phyloP scores from a whole-genome alignment of 2,329 filamentous ascomycete genomes.

The Dactylellina sp. region DNA sequence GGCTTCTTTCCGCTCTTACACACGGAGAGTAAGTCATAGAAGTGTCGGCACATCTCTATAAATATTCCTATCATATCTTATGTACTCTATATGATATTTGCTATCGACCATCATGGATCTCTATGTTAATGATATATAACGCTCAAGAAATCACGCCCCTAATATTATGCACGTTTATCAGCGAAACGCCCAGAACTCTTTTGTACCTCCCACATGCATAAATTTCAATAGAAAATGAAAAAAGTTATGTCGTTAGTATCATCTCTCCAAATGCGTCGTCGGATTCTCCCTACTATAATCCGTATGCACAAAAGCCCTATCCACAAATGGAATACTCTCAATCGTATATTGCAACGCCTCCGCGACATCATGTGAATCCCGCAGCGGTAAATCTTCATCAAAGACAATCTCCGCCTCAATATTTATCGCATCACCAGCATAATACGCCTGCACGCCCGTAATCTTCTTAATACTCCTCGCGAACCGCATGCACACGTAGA shows the following conservation, averaged over 20 bases:
- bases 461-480: slow-evolving; percentile 87
- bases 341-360: slow-evolving; percentile 85
- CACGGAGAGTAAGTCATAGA: slow-evolving; percentile 50
- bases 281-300: slow-evolving; percentile 59
- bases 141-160: no score
- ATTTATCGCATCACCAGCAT: slow-evolving; percentile 85
- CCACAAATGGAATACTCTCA: slow-evolving; percentile 83
- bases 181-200: no score
- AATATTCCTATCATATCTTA: not conserved
- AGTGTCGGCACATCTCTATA: slow-evolving; percentile 44
- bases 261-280: slow-evolving; percentile 58
- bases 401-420: slow-evolving; percentile 87
- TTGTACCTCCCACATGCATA: no score
- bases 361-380: slow-evolving; percentile 83
- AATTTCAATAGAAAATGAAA: slow-evolving; percentile 6
- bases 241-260: no score
- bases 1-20: slow-evolving; percentile 39
- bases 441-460: slow-evolving; percentile 83
- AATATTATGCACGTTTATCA: no score
- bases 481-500: slow-evolving; percentile 94
- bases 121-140: no score
- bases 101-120: no score
- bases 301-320: slow-evolving; percentile 70
- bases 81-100: not conserved
- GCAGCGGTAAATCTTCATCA: slow-evolving; percentile 78